Evolutionary conservation across 208 protist genomes (phyloP).

Genomic region (Leptomonas pyrrhocoris): DNA sequence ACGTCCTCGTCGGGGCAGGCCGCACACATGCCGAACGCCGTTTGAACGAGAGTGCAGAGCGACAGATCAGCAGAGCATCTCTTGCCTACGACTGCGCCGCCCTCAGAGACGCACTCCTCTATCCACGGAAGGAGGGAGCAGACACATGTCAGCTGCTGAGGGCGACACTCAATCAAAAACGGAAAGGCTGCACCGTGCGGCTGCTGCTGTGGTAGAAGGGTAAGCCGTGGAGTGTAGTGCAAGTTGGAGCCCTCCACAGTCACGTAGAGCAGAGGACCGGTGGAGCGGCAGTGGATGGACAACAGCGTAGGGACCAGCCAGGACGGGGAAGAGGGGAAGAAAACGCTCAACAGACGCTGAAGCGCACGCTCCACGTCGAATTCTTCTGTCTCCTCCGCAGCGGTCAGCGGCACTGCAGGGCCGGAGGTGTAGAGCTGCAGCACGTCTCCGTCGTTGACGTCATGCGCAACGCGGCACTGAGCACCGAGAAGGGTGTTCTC

Average conservation of each 20-base stretch:
- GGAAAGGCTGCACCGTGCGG: slow-evolving; percentile 6
- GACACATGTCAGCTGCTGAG: slow-evolving; percentile 19
- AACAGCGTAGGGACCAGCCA: slow-evolving; percentile 40
- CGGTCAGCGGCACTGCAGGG: slow-evolving; percentile 9
- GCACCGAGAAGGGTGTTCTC: slow-evolving; percentile 27
- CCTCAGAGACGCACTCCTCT: not conserved
- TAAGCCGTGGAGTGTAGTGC: slow-evolving; percentile 49
- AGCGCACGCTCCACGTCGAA: slow-evolving; percentile 24
- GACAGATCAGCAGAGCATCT: not conserved
- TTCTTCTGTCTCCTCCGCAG: slow-evolving; percentile 17
- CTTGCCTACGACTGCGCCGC: not conserved
- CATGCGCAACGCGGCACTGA: not conserved
- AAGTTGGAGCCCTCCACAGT: slow-evolving; percentile 44
- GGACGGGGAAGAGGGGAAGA: slow-evolving; percentile 20
- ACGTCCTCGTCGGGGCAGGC: not conserved
- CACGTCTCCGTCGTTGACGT: not conserved
- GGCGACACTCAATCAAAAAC: slow-evolving; percentile 1
- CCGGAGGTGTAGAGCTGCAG: slow-evolving; percentile 11
- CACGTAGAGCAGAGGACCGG: slow-evolving; percentile 20
- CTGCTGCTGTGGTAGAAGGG: slow-evolving; percentile 15
- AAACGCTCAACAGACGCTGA: slow-evolving; percentile 3
- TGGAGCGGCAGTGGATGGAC: slow-evolving; percentile 15
- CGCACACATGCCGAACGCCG: slow-evolving; percentile 15
- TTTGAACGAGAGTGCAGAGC: slow-evolving; percentile 24
- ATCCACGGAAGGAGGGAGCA: slow-evolving; percentile 26